These are phyloP conservation scores for Fomitopsis pulvina DNA, from an alignment of 768 basidiomycete genomes.

Conservation along the genomic window DNA sequence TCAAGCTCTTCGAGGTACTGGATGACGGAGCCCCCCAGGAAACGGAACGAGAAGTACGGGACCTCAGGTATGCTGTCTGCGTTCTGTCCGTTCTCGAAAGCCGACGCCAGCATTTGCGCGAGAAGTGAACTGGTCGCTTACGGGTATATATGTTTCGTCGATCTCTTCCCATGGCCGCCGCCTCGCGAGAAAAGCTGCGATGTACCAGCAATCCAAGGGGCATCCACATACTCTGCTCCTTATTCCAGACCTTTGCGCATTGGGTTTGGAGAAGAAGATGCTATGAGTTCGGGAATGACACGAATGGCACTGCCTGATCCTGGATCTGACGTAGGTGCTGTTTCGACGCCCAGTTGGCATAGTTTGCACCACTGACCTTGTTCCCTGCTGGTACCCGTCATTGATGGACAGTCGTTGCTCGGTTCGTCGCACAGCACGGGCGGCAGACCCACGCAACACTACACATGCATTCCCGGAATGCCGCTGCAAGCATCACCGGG, in stretches of 20 bases:
- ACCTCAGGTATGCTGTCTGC: neutral
- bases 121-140: conserved; percentile 13
- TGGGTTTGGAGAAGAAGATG: too few relatives aligned
- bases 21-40: neutral
- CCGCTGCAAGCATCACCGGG: conserved; percentile 39
- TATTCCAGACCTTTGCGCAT: too few relatives aligned
- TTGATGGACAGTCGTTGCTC: too few relatives aligned
- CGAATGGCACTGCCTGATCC: too few relatives aligned
- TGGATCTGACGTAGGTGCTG: too few relatives aligned
- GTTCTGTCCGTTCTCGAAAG: neutral
- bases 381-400: too few relatives aligned
- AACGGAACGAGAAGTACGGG: neutral
- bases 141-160: conserved; percentile 70
- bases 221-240: conserved; percentile 28
- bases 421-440: neutral
- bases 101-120: neutral
- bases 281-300: too few relatives aligned
- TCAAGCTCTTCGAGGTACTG: neutral
- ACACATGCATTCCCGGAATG: conserved; percentile 17
- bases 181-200: neutral
- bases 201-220: neutral
- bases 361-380: too few relatives aligned
- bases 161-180: conserved; percentile 48
- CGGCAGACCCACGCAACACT: neutral
- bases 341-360: too few relatives aligned